Evolutionary conservation across 495 filamentous ascomycete genomes (phyloP).

Genomic region (Lasiosphaeriaceae sp.): DNA sequence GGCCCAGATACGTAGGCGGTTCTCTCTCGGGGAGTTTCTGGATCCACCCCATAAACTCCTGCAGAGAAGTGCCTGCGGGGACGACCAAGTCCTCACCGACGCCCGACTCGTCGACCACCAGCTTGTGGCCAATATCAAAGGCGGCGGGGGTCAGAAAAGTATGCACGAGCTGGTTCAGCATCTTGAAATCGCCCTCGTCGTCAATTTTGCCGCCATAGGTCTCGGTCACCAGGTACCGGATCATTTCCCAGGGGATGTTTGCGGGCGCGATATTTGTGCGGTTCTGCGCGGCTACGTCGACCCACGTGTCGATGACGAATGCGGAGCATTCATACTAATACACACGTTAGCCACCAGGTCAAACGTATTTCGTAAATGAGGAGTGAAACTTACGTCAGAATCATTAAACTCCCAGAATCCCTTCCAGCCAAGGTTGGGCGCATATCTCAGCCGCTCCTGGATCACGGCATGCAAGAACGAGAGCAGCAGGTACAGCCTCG

Average conservation of each 20-base stretch:
- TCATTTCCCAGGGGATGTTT: constrained; percentile 97
- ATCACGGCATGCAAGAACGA: constrained; percentile 95
- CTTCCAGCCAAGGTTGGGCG: constrained; percentile 93
- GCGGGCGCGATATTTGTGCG: constrained; percentile 88
- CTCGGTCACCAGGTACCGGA: constrained; percentile 84
- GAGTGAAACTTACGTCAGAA: constrained; percentile 74
- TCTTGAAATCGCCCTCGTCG: constrained; percentile 76
- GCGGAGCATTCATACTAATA: constrained; percentile 91
- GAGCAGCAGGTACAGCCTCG: constrained; percentile 84
- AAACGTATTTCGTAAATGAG: not conserved
- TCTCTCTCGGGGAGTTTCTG: constrained; percentile 89
- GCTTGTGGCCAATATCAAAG: constrained; percentile 85
- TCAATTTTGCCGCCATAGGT: constrained; percentile 99
- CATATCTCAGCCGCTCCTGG: constrained; percentile 92
- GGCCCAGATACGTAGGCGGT: constrained; percentile 91
- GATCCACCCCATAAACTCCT: constrained; percentile 89
- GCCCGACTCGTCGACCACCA: constrained; percentile 58
- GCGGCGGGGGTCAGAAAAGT: constrained; percentile 77
- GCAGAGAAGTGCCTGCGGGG: constrained; percentile 73
- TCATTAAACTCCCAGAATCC: constrained; percentile 99
- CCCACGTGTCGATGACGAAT: constrained; percentile 93
- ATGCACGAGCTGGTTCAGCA: constrained; percentile 67
- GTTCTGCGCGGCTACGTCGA: constrained; percentile 73
- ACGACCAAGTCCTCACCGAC: constrained; percentile 55
- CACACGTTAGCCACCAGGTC: constrained; percentile 4